Evolutionary conservation across 2,329 filamentous ascomycete species (phyloP), one percentile per base, ranked within the genome.

Genomic region (Diaporthe sp.): DNA sequence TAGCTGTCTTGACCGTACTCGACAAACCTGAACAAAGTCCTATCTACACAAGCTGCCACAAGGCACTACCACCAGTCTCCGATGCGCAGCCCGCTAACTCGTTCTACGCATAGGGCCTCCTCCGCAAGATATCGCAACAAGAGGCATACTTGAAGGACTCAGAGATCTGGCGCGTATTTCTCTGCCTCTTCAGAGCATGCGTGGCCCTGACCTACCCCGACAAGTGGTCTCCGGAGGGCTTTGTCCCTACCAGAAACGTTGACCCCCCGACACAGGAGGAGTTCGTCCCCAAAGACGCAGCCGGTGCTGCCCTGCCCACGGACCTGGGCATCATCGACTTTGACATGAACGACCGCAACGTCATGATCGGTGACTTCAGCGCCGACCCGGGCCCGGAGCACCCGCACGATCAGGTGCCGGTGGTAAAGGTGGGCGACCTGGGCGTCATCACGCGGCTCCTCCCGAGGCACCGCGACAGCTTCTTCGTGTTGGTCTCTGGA

Each of bases 341-440:
- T 25, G 72, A 73, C 37, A 73, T 73, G 34, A 73, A 73, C 44
- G 72, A 73, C 25, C 72, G 72, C 12, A 73, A 73, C 34, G 34
- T 73, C 31, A 67, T 73, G 72, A n/a, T 73, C 19, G 72, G 72
- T 7, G 60, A 55, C 37, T 34, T n/a, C 10, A 13, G 42, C 60
- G 9, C 46, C 9, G 49, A 57, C 13, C 42, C 22, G 22, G n/a
- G 15, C 15, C 46, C 46, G 22, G 44, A 28, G 8, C 72, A 73
- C 39, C 2, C 60, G 4, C 72, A 73, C 25, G 60, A 73, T 19
- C 34, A 34, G 34, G 60, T 67, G 17, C 72, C 72, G 9, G 49
- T 67, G 8, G 25, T 68, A 8, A 73, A 73, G 17, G 25, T 73
- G 31, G 72, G 72, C 44, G 72, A 73, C 25, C n/a, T 73, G 8